A percentile compares a stretch with the other conserved stretches of the same genome.
phyloP scores from a whole-genome alignment of 2,329 filamentous ascomycete genomes.

The Hyphodiscus sp. region DNA sequence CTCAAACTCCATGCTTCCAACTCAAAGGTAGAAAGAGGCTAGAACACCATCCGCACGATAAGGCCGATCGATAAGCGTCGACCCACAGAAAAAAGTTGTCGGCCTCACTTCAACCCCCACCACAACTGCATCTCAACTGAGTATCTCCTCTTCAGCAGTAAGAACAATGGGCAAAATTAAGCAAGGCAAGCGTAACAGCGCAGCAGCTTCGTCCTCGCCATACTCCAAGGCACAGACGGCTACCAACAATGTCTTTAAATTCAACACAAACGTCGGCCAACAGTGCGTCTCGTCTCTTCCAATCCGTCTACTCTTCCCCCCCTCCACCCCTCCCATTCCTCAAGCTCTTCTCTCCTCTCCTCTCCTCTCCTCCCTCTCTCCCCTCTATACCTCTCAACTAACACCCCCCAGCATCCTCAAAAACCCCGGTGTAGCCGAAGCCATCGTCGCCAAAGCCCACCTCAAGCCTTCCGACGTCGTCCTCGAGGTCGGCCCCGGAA shows the following conservation, averaged over 20 bases:
- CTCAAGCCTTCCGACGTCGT: conserved; percentile 88
- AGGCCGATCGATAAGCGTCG: background rate
- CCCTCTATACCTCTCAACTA: too few relatives aligned
- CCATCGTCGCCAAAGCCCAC: conserved; percentile 78
- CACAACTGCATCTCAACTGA: too few relatives aligned
- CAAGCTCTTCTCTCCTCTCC: background rate
- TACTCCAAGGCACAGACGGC: conserved; percentile 27
- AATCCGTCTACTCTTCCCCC: too few relatives aligned
- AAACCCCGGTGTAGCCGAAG: conserved; percentile 77
- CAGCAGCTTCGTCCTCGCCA: conserved; percentile 18
- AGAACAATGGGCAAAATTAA: conserved; percentile 30
- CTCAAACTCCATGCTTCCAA: too few relatives aligned
- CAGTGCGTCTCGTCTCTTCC: too few relatives aligned
- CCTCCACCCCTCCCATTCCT: too few relatives aligned
- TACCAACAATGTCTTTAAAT: conserved; percentile 86
- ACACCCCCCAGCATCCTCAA: conserved; percentile 81
- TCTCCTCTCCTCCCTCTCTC: conserved; percentile 34
- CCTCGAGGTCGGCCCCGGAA: conserved; percentile 87
- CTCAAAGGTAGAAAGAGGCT: too few relatives aligned
- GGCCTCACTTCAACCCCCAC: background rate
- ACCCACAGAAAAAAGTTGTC: background rate
- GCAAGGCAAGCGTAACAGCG: conserved; percentile 28
- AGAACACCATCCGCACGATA: too few relatives aligned
- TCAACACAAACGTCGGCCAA: conserved; percentile 59
- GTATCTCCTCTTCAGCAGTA: background rate